phyloP scores from a whole-genome alignment of 352 stramenopile genomes.

The Lagenidium giganteum region DNA sequence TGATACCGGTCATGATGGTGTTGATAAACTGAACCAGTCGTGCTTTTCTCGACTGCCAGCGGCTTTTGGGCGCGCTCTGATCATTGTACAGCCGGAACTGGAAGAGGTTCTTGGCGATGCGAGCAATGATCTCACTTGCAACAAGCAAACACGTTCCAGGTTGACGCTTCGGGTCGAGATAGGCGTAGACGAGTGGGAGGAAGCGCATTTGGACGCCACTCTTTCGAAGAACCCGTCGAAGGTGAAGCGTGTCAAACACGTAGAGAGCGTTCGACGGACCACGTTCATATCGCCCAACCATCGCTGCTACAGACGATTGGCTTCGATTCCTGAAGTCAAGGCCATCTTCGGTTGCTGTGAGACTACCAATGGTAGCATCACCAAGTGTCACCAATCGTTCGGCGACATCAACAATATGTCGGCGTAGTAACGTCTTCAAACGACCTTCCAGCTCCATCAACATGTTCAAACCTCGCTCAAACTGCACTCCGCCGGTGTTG shows the following conservation, averaged over 20 bases:
- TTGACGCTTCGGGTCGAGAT: conserved; percentile 31
- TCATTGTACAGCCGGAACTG: conserved; percentile 56
- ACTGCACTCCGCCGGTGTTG: too few relatives aligned
- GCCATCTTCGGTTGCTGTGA: not conserved
- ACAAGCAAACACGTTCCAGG: conserved; percentile 52
- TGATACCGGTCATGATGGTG: conserved; percentile 58
- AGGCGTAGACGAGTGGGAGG: conserved; percentile 59
- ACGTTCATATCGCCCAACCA: not conserved
- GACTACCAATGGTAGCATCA: conserved; percentile 18
- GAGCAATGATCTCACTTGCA: conserved; percentile 60
- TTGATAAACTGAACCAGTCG: conserved; percentile 61
- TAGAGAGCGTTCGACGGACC: conserved; percentile 37
- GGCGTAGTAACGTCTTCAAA: conserved; percentile 49
- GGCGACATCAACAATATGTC: conserved; percentile 52
- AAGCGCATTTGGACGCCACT: conserved; percentile 65
- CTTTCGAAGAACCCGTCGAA: conserved; percentile 52
- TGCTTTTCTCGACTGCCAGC: conserved; percentile 50
- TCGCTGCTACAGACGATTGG: conserved; percentile 32
- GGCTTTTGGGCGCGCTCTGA: conserved; percentile 27
- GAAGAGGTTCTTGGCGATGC: conserved; percentile 73
- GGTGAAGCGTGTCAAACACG: conserved; percentile 57
- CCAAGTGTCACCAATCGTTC: conserved; percentile 57
- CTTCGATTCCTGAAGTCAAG: conserved; percentile 4
- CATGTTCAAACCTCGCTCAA: too few relatives aligned
- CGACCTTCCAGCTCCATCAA: conserved; percentile 42